These are phyloP conservation scores for Lycium ferocissimum DNA, from an alignment of 257 asterid genomes.

Conservation along the genomic window DNA sequence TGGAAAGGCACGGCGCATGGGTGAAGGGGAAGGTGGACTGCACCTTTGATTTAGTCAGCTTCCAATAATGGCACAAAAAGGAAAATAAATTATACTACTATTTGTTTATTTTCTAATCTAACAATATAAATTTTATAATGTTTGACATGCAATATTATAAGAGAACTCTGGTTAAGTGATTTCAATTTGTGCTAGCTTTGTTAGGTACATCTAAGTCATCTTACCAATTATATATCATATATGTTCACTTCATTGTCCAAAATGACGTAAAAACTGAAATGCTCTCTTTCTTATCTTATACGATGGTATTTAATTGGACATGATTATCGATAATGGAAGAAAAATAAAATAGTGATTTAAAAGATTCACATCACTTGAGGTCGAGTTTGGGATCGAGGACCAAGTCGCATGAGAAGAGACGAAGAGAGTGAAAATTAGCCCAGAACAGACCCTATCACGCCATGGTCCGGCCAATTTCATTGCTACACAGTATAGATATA, in stretches of 20 bases:
- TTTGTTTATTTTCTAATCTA: not conserved
- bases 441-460: too few species aligned
- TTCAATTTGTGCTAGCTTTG: not conserved
- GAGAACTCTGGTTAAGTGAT: not conserved
- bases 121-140: not conserved
- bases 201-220: not conserved
- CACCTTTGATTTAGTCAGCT: not conserved
- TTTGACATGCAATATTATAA: constrained; percentile 16
- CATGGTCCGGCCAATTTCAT: too few species aligned
- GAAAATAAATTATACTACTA: not conserved
- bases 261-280: too few species aligned
- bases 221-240: not conserved
- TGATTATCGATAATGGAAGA: not conserved
- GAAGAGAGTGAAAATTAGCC: too few species aligned
- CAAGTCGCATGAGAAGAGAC: too few species aligned
- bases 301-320: not conserved
- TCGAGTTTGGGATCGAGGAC: too few species aligned
- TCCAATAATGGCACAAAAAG: not conserved
- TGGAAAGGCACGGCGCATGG: constrained; percentile 1
- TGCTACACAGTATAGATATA: too few species aligned
- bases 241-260: not conserved
- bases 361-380: too few species aligned
- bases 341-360: too few species aligned
- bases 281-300: too few species aligned
- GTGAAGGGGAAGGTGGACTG: not conserved